Conservation (phyloP, 2,329 filamentous ascomycete species). For the Xylogone sp. region DNA sequence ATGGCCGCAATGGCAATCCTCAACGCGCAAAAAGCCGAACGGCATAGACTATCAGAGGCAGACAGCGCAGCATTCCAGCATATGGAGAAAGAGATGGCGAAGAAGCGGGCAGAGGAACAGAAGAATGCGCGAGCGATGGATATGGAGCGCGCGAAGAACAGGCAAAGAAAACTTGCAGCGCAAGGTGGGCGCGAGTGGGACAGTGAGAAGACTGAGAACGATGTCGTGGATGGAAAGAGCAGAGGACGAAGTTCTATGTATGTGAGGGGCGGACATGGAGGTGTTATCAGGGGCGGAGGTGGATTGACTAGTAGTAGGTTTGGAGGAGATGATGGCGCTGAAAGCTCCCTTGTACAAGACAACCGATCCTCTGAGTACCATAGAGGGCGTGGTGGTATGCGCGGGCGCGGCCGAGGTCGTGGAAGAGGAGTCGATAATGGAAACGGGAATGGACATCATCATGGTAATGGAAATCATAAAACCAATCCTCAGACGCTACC, state of each 20-base stretch:
- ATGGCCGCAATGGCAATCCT: slow-evolving; percentile 59
- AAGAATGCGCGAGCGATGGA: slow-evolving; percentile 26
- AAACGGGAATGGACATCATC: background rate
- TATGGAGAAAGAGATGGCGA: slow-evolving; percentile 55
- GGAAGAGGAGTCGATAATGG: slow-evolving; percentile 15
- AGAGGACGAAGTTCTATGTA: slow-evolving; percentile 21
- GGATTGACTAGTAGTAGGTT: slow-evolving; percentile 18
- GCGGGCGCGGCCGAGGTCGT: slow-evolving; percentile 14
- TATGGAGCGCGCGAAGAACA: slow-evolving; percentile 29
- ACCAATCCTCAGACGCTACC: slow-evolving; percentile 1
- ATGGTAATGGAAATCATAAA: too few relatives aligned
- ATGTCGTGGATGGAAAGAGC: slow-evolving; percentile 23
- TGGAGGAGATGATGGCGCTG: slow-evolving; percentile 10
- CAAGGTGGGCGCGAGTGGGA: slow-evolving; percentile 30
- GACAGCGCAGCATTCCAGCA: slow-evolving; percentile 61
- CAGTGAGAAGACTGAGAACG: slow-evolving; percentile 25
- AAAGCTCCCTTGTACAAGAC: background rate
- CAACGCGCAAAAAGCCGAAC: slow-evolving; percentile 54
- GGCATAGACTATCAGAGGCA: slow-evolving; percentile 63
- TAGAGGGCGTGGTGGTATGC: slow-evolving; percentile 9
- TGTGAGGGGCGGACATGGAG: slow-evolving; percentile 26
- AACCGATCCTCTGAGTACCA: slow-evolving; percentile 9
- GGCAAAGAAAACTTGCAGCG: slow-evolving; percentile 28
- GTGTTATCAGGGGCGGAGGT: slow-evolving; percentile 18
- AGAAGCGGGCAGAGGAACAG: slow-evolving; percentile 26